Evolutionary conservation across 2,329 filamentous ascomycete genomes (phyloP), one percentile per base, ranked within the genome.

Genomic region (Fusarium equiseti): DNA sequence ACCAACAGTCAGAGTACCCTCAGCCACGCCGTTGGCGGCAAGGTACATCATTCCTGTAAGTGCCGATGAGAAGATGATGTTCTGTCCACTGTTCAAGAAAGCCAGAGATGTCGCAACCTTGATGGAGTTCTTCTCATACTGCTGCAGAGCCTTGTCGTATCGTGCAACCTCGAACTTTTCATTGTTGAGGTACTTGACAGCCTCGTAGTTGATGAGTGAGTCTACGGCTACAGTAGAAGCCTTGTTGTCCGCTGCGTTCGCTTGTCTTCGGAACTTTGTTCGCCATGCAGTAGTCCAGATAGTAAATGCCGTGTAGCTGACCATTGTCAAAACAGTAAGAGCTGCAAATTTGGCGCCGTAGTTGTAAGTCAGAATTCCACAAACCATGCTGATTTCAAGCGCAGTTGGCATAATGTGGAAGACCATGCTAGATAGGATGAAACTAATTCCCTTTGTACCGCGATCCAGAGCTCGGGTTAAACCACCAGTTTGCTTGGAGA

Each of bases 141-240:
- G 88, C 71, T 90, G 87, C 26, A 99, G 84, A 0, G 96, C 94
- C 74, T 91, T 89, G 80, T 98, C 95, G 79, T 99, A 99, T 44
- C 96, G 89, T 32, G 88, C 87, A 45, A 97, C 93, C 82, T 99
- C 96, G 72, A 94, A 98, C 72, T 92, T 93, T 78, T 99, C 97
- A 77, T 99, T 99, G 84, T 99, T 99, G 84, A 98, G 99, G 83
- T 98, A 97, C 82, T 99, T 99, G 78, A 99, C 96, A 16, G 97
- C 95, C 81, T 99, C 96, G 77, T 98, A 99, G 83, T 99, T 99
- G 85, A 99, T 97, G 53, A 99, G 84, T 1, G 95, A 97, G 82
- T 99, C 96, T 3, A 98, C 95, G 0, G 95, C 95, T 10, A 98
- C 94, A 0, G 95, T 98, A 2, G 95, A 97, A 0, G 94, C 96